A percentile compares a stretch with the other conserved stretches of the same genome.
These are phyloP conservation scores for Neophaeococcomyces aloes DNA, from an alignment of 2,329 filamentous ascomycete genomes.

Conservation along the genomic window DNA sequence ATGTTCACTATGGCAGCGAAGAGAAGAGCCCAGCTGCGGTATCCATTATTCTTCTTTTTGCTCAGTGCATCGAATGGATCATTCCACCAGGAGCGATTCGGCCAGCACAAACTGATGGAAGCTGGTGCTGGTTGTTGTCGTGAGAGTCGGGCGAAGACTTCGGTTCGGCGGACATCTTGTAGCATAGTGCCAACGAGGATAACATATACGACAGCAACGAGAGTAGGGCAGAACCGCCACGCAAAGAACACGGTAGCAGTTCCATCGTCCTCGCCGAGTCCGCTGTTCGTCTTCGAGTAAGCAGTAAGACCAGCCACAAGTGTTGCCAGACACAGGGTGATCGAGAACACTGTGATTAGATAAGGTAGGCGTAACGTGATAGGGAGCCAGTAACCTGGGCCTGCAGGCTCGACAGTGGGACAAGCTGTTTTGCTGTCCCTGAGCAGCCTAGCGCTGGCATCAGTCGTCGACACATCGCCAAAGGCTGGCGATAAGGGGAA, in stretches of 20 bases:
- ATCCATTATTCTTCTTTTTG: slow-evolving; percentile 13
- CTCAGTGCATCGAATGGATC: slow-evolving; percentile 17
- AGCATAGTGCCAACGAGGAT: slow-evolving; percentile 20
- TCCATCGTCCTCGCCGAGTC: slow-evolving; percentile 21
- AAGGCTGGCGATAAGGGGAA: too few species aligned
- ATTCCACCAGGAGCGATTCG: slow-evolving; percentile 22
- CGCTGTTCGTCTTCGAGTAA: slow-evolving; percentile 19
- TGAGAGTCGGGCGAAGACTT: slow-evolving; percentile 19
- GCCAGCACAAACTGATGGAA: slow-evolving; percentile 10
- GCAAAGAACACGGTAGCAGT: slow-evolving; percentile 22
- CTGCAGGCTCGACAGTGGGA: too few species aligned
- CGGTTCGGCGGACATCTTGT: slow-evolving; percentile 22
- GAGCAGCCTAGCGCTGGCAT: too few species aligned
- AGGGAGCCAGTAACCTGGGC: too few species aligned
- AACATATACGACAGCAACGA: slow-evolving; percentile 22
- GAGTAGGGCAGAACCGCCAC: slow-evolving; percentile 24
- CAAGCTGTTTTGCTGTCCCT: too few species aligned
- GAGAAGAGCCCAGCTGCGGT: slow-evolving; percentile 13
- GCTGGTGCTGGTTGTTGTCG: slow-evolving; percentile 8
- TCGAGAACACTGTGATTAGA: too few species aligned
- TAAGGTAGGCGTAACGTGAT: too few species aligned
- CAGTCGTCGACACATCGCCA: too few species aligned
- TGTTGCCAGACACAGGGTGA: slow-evolving; percentile 7
- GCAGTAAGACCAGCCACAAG: slow-evolving; percentile 5
- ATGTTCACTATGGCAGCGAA: slow-evolving; percentile 12